Conservation (phyloP, 2,329 filamentous ascomycete genomes). For the Fusarium incarnatum region DNA sequence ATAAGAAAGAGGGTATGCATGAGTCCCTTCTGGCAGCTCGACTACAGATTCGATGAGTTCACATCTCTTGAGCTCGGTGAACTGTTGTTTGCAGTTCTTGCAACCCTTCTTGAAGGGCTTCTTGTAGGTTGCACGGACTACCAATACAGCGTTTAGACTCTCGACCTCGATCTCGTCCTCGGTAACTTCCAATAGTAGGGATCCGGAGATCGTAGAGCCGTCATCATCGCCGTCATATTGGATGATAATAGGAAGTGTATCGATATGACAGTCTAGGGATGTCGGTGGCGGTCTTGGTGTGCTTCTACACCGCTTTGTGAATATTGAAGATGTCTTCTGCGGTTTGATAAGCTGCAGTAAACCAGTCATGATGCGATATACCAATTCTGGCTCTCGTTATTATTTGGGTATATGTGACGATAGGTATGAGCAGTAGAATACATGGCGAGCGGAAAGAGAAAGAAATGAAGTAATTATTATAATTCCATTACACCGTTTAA, state of each 20-base stretch:
- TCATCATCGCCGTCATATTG: neutral
- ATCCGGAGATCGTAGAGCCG: conserved; percentile 11
- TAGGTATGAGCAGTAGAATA: too few species aligned
- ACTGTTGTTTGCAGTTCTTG: conserved; percentile 28
- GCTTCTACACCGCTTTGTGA: neutral
- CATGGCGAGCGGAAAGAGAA: neutral
- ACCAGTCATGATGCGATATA: conserved; percentile 9
- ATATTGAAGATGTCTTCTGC: neutral
- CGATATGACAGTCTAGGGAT: conserved; percentile 17
- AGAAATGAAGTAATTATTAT: neutral
- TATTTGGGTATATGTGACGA: neutral
- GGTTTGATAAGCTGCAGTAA: conserved; percentile 21
- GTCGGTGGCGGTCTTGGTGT: neutral
- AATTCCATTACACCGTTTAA: neutral
- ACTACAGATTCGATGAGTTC: conserved; percentile 10
- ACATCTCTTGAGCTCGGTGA: conserved; percentile 31
- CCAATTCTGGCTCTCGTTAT: neutral
- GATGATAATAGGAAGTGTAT: conserved; percentile 17
- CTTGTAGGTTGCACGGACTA: conserved; percentile 9
- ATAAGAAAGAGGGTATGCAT: conserved; percentile 84
- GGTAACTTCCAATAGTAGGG: neutral
- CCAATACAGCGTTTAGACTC: conserved; percentile 7
- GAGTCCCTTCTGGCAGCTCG: neutral
- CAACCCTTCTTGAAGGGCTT: conserved; percentile 34
- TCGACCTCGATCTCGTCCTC: conserved; percentile 15